Percentiles rank a stretch among this genome's conserved stretches.
phyloP scores from a whole-genome alignment of 805 yeast genomes.

The Cyberlindnera xylosilytica region DNA sequence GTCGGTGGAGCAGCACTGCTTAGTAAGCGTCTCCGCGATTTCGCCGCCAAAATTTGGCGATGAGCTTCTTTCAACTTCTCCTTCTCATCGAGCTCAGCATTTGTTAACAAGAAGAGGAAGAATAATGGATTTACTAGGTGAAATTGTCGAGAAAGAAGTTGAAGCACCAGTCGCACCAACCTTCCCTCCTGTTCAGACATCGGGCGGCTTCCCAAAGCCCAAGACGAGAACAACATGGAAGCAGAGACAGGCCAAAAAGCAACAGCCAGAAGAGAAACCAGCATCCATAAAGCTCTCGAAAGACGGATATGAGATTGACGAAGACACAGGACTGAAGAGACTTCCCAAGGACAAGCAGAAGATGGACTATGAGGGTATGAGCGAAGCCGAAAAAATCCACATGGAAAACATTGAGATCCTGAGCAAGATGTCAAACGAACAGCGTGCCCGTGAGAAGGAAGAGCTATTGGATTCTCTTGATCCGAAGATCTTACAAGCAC shows the following conservation, averaged over 20 bases:
- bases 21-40: no score
- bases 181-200: conserved; percentile 78
- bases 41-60: no score
- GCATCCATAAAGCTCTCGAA: conserved; percentile 55
- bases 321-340: conserved; percentile 74
- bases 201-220: conserved; percentile 81
- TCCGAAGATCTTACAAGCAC: conserved; percentile 60
- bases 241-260: conserved; percentile 93
- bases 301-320: conserved; percentile 88
- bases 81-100: no score
- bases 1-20: no score
- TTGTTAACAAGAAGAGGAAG: no score
- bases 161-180: conserved; percentile 95
- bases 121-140: conserved; percentile 80
- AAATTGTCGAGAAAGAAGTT: conserved; percentile 84
- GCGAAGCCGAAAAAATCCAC: conserved; percentile 75
- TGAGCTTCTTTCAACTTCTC: no score
- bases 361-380: conserved; percentile 33
- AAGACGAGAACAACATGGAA: conserved; percentile 77
- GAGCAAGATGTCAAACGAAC: conserved; percentile 59
- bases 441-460: conserved; percentile 58
- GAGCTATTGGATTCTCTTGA: conserved; percentile 67
- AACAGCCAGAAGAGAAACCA: conserved; percentile 73
- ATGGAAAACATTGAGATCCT: conserved; percentile 66
- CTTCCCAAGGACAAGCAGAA: conserved; percentile 88